Base-by-base conservation (phyloP, 2,329 filamentous ascomycete genomes). In the Aspergillus transmontanensis region DNA sequence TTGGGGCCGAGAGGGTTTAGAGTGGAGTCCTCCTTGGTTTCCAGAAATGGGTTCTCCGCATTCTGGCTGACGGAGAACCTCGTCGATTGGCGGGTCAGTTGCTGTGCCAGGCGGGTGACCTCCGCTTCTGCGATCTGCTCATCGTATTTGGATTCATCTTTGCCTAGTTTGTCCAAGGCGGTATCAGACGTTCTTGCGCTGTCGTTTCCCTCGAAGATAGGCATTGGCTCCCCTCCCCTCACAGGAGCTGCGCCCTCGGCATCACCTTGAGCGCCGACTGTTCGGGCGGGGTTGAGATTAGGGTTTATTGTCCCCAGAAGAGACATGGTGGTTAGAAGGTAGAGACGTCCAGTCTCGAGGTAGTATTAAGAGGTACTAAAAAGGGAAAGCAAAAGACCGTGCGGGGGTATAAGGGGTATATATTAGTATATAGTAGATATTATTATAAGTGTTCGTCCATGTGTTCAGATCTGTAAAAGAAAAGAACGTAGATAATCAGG, bases 1-100 rank as follows among this genome's bases (percentile, higher is more conserved):
- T 80, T 75, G 14, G 75, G 69, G 45, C 76, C 79, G 45, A 68
- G 67, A 1, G 84, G 84, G 61, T 86, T 81, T 45, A 85, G 69
- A 1, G 71, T 71, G 2, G 75, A 75, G 12, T 76, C 73, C 55
- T 76, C 72, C 23, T 69, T 66, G 14, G 66, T 62, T 10, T 75
- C 75, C n/a, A 75, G 57, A 58, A 79, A 79, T 1, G 76, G 71
- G 61, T 79, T 79, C 59, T 73, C 73, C 19, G 68, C 68, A 21
- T 72, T 69, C 16, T 62, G 64, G 26, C 57, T 64, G 26, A 63
- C 41, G 6, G 73, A 75, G 57, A 64, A 72, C 16, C 69, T 71
- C 12, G 76, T 76, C 7, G 77, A 79, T 55, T 78, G 70, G 41
- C 74, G 74, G 3, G 76, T 79, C 46, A 79, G 61, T 58, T 72